A percentile compares a stretch with the other conserved stretches of the same genome.
Evolutionary conservation across 129 eudicot genomes (phyloP).

Genomic region (Centella asiatica): DNA sequence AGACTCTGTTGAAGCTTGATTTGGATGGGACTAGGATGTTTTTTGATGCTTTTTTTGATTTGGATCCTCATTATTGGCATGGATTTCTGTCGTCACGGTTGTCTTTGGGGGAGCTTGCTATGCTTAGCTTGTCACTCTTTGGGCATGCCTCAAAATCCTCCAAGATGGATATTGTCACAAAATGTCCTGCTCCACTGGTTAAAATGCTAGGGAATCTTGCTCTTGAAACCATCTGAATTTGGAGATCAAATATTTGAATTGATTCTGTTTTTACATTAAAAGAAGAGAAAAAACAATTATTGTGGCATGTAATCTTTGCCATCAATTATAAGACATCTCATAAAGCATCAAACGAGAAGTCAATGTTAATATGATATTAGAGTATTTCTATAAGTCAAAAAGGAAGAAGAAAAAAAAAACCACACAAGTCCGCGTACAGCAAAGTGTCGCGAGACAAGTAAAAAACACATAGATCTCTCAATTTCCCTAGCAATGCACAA

Average conservation of each 20-base stretch:
- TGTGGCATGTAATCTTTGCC: too few relatives aligned
- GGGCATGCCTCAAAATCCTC: constrained; percentile 49
- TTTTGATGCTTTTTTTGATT: constrained; percentile 67
- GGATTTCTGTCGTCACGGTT: constrained; percentile 73
- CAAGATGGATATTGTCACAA: constrained; percentile 53
- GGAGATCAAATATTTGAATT: background rate
- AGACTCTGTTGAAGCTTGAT: constrained; percentile 76
- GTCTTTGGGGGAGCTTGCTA: constrained; percentile 49
- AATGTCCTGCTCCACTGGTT: constrained; percentile 66
- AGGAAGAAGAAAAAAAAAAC: too few relatives aligned
- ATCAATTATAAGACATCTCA: too few relatives aligned
- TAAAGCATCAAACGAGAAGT: too few relatives aligned
- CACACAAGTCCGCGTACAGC: too few relatives aligned
- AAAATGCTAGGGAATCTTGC: constrained; percentile 68
- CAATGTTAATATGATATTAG: too few relatives aligned
- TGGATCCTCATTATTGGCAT: constrained; percentile 69
- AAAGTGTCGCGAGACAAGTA: too few relatives aligned
- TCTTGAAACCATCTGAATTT: constrained; percentile 49
- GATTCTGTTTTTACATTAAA: background rate
- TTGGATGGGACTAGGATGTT: constrained; percentile 57
- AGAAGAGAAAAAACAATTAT: too few relatives aligned
- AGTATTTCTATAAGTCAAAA: too few relatives aligned
- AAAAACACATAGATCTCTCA: too few relatives aligned
- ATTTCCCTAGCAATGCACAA: too few relatives aligned
- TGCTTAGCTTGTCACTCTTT: constrained; percentile 49